Conservation (phyloP, 768 basidiomycete genomes). For the Filobasidium floriforme region DNA sequence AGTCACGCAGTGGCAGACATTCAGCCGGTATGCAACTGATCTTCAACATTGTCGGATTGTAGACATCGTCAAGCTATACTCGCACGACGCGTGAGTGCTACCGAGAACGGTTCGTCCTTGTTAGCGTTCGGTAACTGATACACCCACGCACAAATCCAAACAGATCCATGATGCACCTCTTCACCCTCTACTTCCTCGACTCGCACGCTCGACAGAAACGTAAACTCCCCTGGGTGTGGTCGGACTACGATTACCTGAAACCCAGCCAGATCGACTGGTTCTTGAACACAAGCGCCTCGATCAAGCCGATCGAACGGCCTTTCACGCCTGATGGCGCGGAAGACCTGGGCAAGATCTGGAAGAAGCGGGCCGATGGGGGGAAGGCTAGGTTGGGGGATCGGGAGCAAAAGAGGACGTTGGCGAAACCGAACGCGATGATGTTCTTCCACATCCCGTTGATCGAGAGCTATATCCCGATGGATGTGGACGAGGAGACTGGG, state of each 20-base stretch:
- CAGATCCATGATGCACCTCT: constrained; percentile 77
- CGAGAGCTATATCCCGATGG: constrained; percentile 66
- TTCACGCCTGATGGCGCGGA: constrained; percentile 68
- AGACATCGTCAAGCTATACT: constrained; percentile 70
- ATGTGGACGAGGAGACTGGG: constrained; percentile 57
- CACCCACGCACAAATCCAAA: not conserved
- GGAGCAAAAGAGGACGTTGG: constrained; percentile 55
- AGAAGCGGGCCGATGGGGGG: not conserved
- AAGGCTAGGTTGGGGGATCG: constrained; percentile 36
- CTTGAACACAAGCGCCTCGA: constrained; percentile 64
- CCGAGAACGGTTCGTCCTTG: not conserved
- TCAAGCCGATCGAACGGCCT: constrained; percentile 69
- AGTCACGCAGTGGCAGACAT: no score
- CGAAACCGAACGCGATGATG: constrained; percentile 92
- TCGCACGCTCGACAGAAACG: constrained; percentile 55
- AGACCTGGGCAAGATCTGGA: constrained; percentile 63
- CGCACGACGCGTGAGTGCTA: constrained; percentile 67
- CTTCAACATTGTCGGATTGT: constrained; percentile 3
- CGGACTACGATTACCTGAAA: constrained; percentile 79
- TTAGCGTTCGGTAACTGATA: not conserved
- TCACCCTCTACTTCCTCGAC: constrained; percentile 86
- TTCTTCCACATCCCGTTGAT: constrained; percentile 95
- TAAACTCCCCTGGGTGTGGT: constrained; percentile 56
- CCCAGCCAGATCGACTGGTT: constrained; percentile 87
- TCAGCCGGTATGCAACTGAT: not conserved